Evolutionary conservation across 306 rosid species (phyloP).

Genomic region (Potentilla sterilis): DNA sequence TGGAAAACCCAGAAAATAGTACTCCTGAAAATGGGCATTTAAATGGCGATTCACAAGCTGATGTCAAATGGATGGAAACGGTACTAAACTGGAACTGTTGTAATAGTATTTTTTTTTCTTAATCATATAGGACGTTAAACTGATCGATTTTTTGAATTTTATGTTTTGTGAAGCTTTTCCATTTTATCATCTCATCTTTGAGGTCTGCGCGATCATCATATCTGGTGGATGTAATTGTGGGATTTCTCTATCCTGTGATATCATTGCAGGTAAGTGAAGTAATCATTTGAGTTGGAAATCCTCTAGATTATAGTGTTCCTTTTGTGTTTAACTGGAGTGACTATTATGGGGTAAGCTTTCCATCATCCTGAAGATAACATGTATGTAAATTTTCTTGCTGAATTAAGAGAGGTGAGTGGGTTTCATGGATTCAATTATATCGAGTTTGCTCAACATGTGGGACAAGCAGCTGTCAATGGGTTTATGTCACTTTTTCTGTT

Average conservation of each 20-base stretch:
- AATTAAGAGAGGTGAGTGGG: not conserved
- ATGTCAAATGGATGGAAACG: constrained; percentile 98
- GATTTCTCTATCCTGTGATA: constrained; percentile 90
- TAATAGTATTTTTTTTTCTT: constrained; percentile 25
- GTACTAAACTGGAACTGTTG: constrained; percentile 36
- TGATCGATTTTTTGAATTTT: constrained; percentile 28
- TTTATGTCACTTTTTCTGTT: constrained; percentile 9
- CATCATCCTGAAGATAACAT: not conserved
- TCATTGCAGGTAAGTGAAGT: constrained; percentile 75
- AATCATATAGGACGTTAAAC: constrained; percentile 19
- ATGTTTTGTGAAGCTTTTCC: constrained; percentile 64
- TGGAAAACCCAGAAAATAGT: constrained; percentile 37
- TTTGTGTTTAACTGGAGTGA: not conserved
- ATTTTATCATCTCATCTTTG: constrained; percentile 81
- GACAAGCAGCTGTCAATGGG: not conserved
- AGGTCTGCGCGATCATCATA: constrained; percentile 92
- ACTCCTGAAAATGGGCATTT: constrained; percentile 62
- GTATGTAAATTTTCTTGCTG: not conserved
- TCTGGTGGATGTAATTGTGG: constrained; percentile 77
- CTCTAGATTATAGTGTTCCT: not conserved
- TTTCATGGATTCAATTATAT: not conserved
- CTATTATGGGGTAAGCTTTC: not conserved
- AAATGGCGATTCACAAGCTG: constrained; percentile 78
- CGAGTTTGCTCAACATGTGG: not conserved
- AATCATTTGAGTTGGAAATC: constrained; percentile 3